Conservation (phyloP, 2,329 filamentous ascomycete species). For the Harringtonia aguacate region DNA sequence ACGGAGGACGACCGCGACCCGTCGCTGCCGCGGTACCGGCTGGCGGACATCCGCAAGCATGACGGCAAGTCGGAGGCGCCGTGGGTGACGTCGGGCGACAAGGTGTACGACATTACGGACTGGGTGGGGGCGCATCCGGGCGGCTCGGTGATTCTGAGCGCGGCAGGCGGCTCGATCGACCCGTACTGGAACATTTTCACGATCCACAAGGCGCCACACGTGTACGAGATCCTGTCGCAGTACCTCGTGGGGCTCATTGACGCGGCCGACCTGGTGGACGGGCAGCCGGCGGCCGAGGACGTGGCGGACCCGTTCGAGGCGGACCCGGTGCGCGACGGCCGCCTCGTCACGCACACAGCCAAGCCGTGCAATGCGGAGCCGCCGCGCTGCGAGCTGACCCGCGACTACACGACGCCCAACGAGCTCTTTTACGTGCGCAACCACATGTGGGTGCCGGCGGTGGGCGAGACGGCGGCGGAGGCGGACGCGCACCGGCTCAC, state of each 20-base stretch:
- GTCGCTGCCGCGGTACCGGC: conserved; percentile 12
- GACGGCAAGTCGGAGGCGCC: conserved; percentile 22
- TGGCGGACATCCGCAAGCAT: conserved; percentile 14
- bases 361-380: conserved; percentile 54
- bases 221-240: conserved; percentile 53
- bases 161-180: conserved; percentile 53
- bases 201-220: conserved; percentile 56
- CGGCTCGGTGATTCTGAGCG: conserved; percentile 56
- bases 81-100: conserved; percentile 54
- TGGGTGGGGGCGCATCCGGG: conserved; percentile 57
- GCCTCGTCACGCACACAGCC: conserved; percentile 38
- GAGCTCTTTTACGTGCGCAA: conserved; percentile 50
- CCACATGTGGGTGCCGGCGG: conserved; percentile 51
- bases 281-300: conserved; percentile 36
- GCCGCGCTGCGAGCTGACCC: conserved; percentile 33
- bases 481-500: conserved; percentile 33
- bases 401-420: conserved; percentile 42
- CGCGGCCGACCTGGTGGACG: conserved; percentile 44
- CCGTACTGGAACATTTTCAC: conserved; percentile 61
- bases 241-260: conserved; percentile 55
- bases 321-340: conserved; percentile 41
- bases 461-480: conserved; percentile 24
- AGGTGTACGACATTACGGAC: conserved; percentile 61
- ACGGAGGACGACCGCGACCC: conserved; percentile 12
- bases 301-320: conserved; percentile 51